Conservation (phyloP, 1,139 yeast species). For the Magnusiomyces suaveolens region DNA sequence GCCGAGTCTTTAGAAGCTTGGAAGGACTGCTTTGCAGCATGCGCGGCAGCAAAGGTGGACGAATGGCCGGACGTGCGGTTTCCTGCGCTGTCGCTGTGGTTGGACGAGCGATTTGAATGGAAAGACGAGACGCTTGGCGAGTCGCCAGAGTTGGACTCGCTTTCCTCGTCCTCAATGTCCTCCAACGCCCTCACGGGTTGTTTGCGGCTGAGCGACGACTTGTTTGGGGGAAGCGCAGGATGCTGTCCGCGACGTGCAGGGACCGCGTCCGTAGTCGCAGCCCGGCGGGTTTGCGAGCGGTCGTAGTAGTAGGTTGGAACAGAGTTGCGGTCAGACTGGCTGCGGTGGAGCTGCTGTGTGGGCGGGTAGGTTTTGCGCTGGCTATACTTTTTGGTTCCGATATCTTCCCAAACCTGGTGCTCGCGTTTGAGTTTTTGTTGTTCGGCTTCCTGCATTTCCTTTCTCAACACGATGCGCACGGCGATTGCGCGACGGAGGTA, state of each 20-base stretch:
- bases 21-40: too few relatives aligned
- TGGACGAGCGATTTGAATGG: background rate
- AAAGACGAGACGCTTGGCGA: constrained; percentile 5
- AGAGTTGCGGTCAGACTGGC: too few relatives aligned
- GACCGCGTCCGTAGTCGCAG: too few relatives aligned
- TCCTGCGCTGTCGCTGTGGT: background rate
- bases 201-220: too few relatives aligned
- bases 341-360: too few relatives aligned
- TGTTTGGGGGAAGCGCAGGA: too few relatives aligned
- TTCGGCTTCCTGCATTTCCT: constrained; percentile 25
- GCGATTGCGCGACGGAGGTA: constrained; percentile 31
- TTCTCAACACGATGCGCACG: constrained; percentile 26
- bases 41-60: background rate
- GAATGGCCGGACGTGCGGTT: background rate
- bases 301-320: too few relatives aligned
- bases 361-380: too few relatives aligned
- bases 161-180: constrained; percentile 7
- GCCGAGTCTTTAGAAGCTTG: too few relatives aligned
- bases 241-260: too few relatives aligned
- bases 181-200: too few relatives aligned
- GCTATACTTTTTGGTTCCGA: background rate
- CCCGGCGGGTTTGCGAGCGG: too few relatives aligned
- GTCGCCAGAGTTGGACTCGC: constrained; percentile 6
- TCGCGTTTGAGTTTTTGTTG: constrained; percentile 17
- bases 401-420: constrained; percentile 7